Percentiles rank a stretch among this genome's conserved stretches.
Conservation (phyloP, 768 basidiomycete species). For the Xerocomellus chrysenteron region DNA sequence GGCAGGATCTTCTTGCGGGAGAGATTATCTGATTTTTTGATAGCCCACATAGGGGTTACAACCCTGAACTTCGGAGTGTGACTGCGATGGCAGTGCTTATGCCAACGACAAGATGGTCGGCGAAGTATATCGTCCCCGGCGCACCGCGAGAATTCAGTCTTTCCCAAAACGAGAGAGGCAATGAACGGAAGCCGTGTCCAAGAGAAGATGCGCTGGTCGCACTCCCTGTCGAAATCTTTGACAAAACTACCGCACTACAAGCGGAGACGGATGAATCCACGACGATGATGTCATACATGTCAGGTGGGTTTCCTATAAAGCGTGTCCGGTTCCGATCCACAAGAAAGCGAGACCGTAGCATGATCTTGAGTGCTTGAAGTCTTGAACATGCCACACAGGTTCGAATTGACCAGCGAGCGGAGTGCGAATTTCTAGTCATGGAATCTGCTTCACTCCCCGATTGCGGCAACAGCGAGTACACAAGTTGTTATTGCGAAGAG, state of each 20-base stretch:
- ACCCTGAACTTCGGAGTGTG: too few relatives aligned
- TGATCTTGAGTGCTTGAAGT: too few relatives aligned
- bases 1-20: too few relatives aligned
- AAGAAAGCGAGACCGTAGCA: background rate
- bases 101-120: too few relatives aligned
- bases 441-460: slow-evolving; percentile 18
- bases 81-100: too few relatives aligned
- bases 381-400: background rate
- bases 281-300: background rate
- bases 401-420: slow-evolving; percentile 11
- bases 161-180: too few relatives aligned
- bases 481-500: slow-evolving; percentile 69
- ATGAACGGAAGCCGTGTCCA: slow-evolving; percentile 7
- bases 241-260: background rate
- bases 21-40: too few relatives aligned
- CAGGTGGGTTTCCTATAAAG: background rate
- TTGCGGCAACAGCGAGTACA: slow-evolving; percentile 43
- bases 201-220: background rate
- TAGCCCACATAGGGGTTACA: too few relatives aligned
- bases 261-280: background rate
- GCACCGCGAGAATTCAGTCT: slow-evolving; percentile 5
- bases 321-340: slow-evolving; percentile 9
- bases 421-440: slow-evolving; percentile 19
- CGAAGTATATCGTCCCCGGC: background rate
- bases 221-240: background rate